Evolutionary conservation across 2,329 filamentous ascomycete genomes (phyloP).

Genomic region (Talaromyces sp.): DNA sequence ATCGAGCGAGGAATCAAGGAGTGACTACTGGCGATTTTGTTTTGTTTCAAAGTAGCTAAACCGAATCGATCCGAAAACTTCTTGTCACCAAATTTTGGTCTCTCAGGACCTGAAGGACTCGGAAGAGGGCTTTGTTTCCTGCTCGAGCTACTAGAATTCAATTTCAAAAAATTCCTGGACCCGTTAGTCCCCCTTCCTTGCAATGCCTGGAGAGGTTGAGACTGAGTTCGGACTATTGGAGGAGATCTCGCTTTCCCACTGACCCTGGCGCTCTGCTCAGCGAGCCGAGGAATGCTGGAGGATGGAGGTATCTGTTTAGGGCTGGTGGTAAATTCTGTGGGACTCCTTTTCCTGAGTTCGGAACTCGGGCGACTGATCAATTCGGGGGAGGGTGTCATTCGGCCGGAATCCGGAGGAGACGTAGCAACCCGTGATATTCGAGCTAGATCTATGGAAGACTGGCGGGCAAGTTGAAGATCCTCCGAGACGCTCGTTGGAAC

Average conservation of each 20-base stretch:
- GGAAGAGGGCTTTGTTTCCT: conserved; percentile 22
- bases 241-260: conserved; percentile 43
- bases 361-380: conserved; percentile 12
- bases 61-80: conserved; percentile 72
- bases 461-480: conserved; percentile 17
- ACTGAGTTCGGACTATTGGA: conserved; percentile 50
- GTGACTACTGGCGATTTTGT: conserved; percentile 46
- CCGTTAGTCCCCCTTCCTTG: conserved; percentile 27
- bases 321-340: conserved; percentile 17
- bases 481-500: conserved; percentile 36
- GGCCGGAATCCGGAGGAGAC: conserved; percentile 16
- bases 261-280: conserved; percentile 36
- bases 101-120: conserved; percentile 29
- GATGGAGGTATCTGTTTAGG: conserved; percentile 28
- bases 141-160: conserved; percentile 24
- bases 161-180: conserved; percentile 24
- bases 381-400: conserved; percentile 19
- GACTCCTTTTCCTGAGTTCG: conserved; percentile 17
- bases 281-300: conserved; percentile 41
- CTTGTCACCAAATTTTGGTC: conserved; percentile 58
- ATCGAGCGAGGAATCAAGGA: conserved; percentile 89
- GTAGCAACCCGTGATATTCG: conserved; percentile 15
- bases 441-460: conserved; percentile 15
- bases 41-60: conserved; percentile 61
- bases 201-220: conserved; percentile 46